Evolutionary conservation across 352 stramenopile genomes (phyloP), one percentile per base, ranked within the genome.

Genomic region (Albugo laibachii): DNA sequence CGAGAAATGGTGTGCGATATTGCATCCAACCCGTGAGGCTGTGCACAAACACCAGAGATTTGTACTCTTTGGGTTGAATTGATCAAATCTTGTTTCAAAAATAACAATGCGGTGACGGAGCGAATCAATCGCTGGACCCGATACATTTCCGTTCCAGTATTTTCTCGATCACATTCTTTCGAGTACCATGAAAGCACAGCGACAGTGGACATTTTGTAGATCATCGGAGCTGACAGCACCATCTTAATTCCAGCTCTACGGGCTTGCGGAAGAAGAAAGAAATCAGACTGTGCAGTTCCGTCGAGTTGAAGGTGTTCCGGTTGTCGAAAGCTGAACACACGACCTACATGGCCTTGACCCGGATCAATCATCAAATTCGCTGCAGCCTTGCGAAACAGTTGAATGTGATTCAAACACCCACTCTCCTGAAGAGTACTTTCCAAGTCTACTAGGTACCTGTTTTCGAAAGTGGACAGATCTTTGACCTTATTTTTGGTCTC

Each of bases 161-260:
- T 66, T 88, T 24, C 45, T 35, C n/a, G 35, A 79, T 53, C 10
- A 58, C 48, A 11, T 71, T 61, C 27, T 73, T 56, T 43, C 1
- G 71, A 78, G 38, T 83, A 88, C 75, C 72, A 88, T 8, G 72
- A 83, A n/a, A 88, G 42, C 13, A 88, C 72, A 8, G 75, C 75
- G 31, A 88, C 63, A 0, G 74, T 74, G 19, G 72, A 78, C 62
- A 88, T 74, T 50, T 85, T 88, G 53, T 70, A 80, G 37, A 88
- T 72, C 75, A 88, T 85, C 0, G 75, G 75, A 4, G 79, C 68
- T 3, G 72, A 82, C 13, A 88, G 58, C 8, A 82, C 52, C 0
- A 71, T 81, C 39, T 81, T 65, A 13, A 88, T 55, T 0, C 69
- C 68, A 13, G 75, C 75, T 38, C 60, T 64, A 38, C 75, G 66